Base-by-base conservation (phyloP, 768 basidiomycete species). In the Suillus hirtellus region DNA sequence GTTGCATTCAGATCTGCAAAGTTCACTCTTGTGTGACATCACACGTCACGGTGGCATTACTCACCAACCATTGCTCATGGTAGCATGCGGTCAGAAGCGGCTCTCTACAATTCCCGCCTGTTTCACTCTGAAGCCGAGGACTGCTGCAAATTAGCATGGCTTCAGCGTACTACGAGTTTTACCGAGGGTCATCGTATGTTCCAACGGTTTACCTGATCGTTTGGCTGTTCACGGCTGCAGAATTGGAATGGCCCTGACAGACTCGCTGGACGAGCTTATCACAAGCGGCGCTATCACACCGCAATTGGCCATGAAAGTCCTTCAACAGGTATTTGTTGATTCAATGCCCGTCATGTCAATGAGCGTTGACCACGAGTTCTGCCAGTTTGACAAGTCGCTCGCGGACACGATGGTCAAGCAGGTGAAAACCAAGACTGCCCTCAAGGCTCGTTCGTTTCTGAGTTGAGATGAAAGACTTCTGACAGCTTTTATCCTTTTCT, bases 211-310 rank as follows among this genome's bases (percentile, higher is more conserved):
- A 50, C 43, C 52, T 60, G 59, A 60, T 47, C 60, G 38, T 19
- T 43, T 44, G 44, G 50, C 21, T 12, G 40, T 37, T 35, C n/a
- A 35, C 61, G 56, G 38, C 49, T 63, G 40, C 73, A 99, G 97
- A 67, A 94, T 99, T 76, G 97, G 97, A 59, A 93, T 95, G 85
- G 95, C 96, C 60, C 83, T 99, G 59, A 96, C 96, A 15, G 97
- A 99, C 81, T 95, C 96, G 67, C 86, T 99, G 70, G 97, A 99
- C 79, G 96, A 99, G 79, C 86, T 99, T 68, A 98, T 99, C 70
- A 96, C 95, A 53, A 92, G 90, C 72, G 96, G 96, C 2, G 88
- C 93, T 58, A 99, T 99, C 71, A 96, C 95, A 21, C 96, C 96
- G 14, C 96, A 99, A 79, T 77, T 99, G 68, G 97, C 96, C n/a